phyloP scores from a whole-genome alignment of 208 protist species.

The Leishmania lainsoni region DNA sequence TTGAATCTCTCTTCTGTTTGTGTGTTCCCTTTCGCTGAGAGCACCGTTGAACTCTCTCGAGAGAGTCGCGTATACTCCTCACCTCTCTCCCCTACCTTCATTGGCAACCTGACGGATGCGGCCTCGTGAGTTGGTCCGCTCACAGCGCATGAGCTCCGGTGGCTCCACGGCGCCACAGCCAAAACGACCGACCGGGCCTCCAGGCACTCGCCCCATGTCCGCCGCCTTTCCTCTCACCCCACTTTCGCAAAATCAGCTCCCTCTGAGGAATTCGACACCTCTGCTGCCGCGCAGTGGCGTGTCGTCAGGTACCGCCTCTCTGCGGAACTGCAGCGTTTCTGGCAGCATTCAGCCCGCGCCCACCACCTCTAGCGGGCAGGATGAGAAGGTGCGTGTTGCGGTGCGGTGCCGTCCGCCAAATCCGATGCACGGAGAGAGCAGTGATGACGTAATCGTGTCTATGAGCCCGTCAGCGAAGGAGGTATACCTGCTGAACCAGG shows the following conservation, averaged over 20 bases:
- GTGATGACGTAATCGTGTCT: slow-evolving; percentile 61
- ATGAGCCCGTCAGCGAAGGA: slow-evolving; percentile 62
- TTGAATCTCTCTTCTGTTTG: not conserved
- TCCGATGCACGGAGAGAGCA: slow-evolving; percentile 32
- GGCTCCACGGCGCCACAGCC: slow-evolving; percentile 4
- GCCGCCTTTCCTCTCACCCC: slow-evolving; percentile 12
- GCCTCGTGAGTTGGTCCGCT: slow-evolving; percentile 35
- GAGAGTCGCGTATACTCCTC: not conserved
- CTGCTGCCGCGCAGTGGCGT: not conserved
- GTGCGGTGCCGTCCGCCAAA: slow-evolving; percentile 78
- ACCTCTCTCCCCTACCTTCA: not conserved
- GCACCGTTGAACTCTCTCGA: not conserved
- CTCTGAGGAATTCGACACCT: not conserved
- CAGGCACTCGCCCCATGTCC: slow-evolving; percentile 18
- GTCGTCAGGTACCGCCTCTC: slow-evolving; percentile 3
- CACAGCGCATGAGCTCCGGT: slow-evolving; percentile 25
- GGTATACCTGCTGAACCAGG: slow-evolving; percentile 43
- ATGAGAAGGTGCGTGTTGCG: slow-evolving; percentile 72
- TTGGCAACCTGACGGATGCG: slow-evolving; percentile 16
- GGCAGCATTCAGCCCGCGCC: slow-evolving; percentile 21
- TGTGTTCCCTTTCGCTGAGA: not conserved
- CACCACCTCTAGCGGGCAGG: slow-evolving; percentile 17
- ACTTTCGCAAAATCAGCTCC: slow-evolving; percentile 26
- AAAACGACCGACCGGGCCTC: not conserved
- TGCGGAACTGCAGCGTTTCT: slow-evolving; percentile 28